Base-by-base conservation (phyloP, 78 protist species). In the Mantamonas sphyraenae region DNA sequence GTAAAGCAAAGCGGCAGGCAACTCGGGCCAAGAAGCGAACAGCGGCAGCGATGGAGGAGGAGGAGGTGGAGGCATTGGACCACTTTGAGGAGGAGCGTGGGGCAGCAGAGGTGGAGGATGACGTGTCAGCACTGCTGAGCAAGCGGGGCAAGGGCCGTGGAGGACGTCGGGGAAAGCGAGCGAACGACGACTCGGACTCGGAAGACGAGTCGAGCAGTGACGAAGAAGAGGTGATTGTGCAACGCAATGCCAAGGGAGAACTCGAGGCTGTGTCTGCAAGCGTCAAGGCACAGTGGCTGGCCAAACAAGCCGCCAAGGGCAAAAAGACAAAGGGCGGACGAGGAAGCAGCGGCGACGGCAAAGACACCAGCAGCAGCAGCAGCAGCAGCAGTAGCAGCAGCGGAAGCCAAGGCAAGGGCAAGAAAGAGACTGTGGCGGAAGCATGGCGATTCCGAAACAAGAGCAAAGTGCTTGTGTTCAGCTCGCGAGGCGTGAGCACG, bases 401-500 rank as follows among this genome's bases (percentile, higher is more conserved):
- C 65, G 20, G 65, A 24, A 24, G 58, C 33, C n/a, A 24, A 20
- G 20, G n/a, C 20, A 16, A 4, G 60, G 12, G 16, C 8, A 16
- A 10, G 31, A 8, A 55, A 55, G 31, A 26, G 14, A 63, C 22
- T 63, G 67, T 63, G 47, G 67, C 8, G 16, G 47, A 68, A 7
- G 59, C 26, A 5, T 5, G 16, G n/a, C n/a, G 12, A 7, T 77
- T 35, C 38, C 30, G n/a, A 19, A 71, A 71, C 71, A 75, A 75
- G 39, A 77, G 71, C 35, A 24, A 80, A 4, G 39, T 58, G 22
- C 74, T 85, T 22, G 76, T 88, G 19, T 55, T 88, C 33, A 31
- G 61, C 20, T 65, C 87, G 12, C 71, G 93, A 17, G 87, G 88
- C 22, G 62, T 85, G 42, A 58, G 68, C 10, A 9, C 4, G 28